Percentiles rank a stretch among this genome's conserved stretches.
These are phyloP conservation scores for Copromyces sp. DNA, from an alignment of 495 filamentous ascomycete species.

Conservation along the genomic window DNA sequence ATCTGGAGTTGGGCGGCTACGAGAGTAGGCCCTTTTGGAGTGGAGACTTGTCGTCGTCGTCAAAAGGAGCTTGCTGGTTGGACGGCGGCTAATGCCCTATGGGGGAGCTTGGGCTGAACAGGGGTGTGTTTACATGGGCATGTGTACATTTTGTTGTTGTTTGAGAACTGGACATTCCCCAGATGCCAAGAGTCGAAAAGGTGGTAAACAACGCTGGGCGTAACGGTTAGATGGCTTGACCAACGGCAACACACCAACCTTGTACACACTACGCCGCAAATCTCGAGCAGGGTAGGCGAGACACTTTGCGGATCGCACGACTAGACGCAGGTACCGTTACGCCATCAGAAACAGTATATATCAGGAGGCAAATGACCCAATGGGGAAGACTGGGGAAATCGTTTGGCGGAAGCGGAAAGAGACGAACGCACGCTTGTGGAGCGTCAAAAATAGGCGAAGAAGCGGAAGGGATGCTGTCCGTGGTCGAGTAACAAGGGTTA, in stretches of 20 bases:
- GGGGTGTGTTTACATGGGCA: conserved; percentile 1
- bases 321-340: neutral
- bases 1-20: conserved; percentile 43
- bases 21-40: conserved; percentile 15
- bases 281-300: neutral
- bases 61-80: conserved; percentile 14
- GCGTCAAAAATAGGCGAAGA: conserved; percentile 10
- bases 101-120: conserved; percentile 5
- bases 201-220: neutral
- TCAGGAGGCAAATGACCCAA: neutral
- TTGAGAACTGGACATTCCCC: neutral
- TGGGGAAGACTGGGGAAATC: neutral
- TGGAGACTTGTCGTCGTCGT: conserved; percentile 11
- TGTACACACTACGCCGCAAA: neutral
- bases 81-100: conserved; percentile 33
- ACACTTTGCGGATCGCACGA: neutral
- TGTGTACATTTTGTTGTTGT: neutral
- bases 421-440: conserved; percentile 5
- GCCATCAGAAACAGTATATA: neutral
- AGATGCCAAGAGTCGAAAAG: neutral
- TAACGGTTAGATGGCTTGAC: neutral
- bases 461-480: neutral
- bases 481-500: conserved; percentile 1
- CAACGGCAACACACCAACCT: neutral
- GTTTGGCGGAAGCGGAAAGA: conserved; percentile 13